Evolutionary conservation across 768 basidiomycete species (phyloP), one percentile per base, ranked within the genome.

Genomic region (Chiua virens): DNA sequence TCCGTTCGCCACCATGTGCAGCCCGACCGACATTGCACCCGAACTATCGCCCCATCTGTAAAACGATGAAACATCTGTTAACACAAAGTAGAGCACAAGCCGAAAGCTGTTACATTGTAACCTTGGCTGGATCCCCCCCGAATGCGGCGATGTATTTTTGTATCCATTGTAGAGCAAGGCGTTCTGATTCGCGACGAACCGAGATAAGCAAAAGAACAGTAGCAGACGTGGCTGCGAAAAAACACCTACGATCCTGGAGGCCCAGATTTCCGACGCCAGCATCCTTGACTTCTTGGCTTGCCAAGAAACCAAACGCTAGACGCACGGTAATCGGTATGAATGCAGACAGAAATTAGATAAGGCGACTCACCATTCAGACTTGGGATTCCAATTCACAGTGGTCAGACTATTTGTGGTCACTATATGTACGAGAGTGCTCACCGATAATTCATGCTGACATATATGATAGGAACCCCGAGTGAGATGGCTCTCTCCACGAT

Each of bases 141-240:
- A 87, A 88, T 0, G 64, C 63, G 17, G 56, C 70, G 41, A 87
- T 85, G 56, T 87, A 79, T 21, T 73, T 64, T 56, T 86, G 80
- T 0, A 87, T 76, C 86, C 79, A 82, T 54, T 72, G 55, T 9
- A 80, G 59, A 1, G 78, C 79, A 6, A 69, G 56, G 9, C 69
- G 58, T 44, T 68, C 66, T 76, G 56, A 14, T 23, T 7, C 10
- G 0, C 21, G 22, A 23, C 14, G 13, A 32, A 49, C 22, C 1
- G 20, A 3, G 6, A 17, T 28, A 36, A 20, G 13, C 10, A 8
- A 0, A 8, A 0, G 13, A 13, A 30, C 30, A 9, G 10, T 15
- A 42, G 21, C n/a, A 20, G n/a, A n/a, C 3, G 15, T 10, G 28
- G 22, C 5, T 15, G n/a, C n/a, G n/a, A n/a, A n/a, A n/a, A n/a